Conservation (phyloP, 768 basidiomycete genomes). For the Pleurotus cornucopiae region DNA sequence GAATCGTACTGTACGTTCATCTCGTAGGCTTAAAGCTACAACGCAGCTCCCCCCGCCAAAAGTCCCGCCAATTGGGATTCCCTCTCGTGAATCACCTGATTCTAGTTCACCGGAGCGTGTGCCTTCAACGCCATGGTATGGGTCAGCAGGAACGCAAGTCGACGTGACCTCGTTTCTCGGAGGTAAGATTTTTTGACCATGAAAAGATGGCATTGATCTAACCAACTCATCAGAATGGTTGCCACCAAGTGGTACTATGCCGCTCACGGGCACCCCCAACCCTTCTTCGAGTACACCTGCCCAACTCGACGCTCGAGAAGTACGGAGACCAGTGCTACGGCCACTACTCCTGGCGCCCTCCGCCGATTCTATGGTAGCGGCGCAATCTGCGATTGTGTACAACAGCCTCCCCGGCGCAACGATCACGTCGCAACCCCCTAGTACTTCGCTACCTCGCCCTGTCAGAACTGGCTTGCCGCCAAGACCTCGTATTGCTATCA, state of each 20-base stretch:
- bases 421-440: not conserved
- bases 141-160: slow-evolving; percentile 52
- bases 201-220: too few species aligned
- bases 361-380: not conserved
- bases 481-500: slow-evolving; percentile 20
- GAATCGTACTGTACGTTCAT: not conserved
- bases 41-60: not conserved
- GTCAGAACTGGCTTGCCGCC: slow-evolving; percentile 6
- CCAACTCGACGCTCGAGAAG: not conserved
- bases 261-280: not conserved
- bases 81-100: not conserved
- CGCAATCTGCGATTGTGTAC: not conserved
- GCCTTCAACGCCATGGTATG: slow-evolving; percentile 17
- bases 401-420: not conserved
- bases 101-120: not conserved
- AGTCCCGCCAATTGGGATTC: not conserved
- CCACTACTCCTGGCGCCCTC: not conserved
- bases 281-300: not conserved
- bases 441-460: not conserved
- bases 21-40: not conserved
- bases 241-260: not conserved
- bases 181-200: slow-evolving; percentile 22
- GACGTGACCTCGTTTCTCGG: slow-evolving; percentile 77
- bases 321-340: not conserved
- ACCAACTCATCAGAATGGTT: not conserved